Conservation (phyloP, 2,329 filamentous ascomycete species). For the Mycosphaerella sp. region DNA sequence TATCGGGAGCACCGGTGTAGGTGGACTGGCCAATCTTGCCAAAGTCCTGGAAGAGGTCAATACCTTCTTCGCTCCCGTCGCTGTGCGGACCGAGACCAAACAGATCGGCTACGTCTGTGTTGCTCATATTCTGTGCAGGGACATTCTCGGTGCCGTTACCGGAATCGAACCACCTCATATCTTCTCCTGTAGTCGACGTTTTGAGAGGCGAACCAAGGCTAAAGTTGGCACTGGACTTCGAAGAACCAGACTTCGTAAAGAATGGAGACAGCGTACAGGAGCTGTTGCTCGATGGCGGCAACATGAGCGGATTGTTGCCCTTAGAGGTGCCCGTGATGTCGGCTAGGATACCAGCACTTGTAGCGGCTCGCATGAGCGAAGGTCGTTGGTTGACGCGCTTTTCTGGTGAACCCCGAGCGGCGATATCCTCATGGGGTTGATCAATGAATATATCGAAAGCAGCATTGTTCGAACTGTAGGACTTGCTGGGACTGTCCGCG, state of each 20-base stretch:
- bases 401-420: slow-evolving; percentile 56
- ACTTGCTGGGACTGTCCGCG: slow-evolving; percentile 20
- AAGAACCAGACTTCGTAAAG: slow-evolving; percentile 19
- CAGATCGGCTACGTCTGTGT: slow-evolving; percentile 48
- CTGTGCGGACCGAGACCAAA: slow-evolving; percentile 51
- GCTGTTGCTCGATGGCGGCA: slow-evolving; percentile 22
- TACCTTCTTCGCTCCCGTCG: slow-evolving; percentile 53
- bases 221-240: slow-evolving; percentile 28
- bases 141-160: slow-evolving; percentile 22
- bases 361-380: slow-evolving; percentile 56
- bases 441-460: slow-evolving; percentile 57
- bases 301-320: slow-evolving; percentile 40
- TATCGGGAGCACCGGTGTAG: slow-evolving; percentile 22
- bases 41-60: slow-evolving; percentile 70
- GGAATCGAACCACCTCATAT: slow-evolving; percentile 29
- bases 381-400: slow-evolving; percentile 57
- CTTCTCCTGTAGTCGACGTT: slow-evolving; percentile 16
- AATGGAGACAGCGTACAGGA: slow-evolving; percentile 32
- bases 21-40: slow-evolving; percentile 57
- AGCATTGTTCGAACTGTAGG: slow-evolving; percentile 25
- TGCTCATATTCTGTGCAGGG: slow-evolving; percentile 12
- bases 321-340: slow-evolving; percentile 53
- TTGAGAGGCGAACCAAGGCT: slow-evolving; percentile 30
- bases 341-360: slow-evolving; percentile 55
- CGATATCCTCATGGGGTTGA: slow-evolving; percentile 35